Evolutionary conservation across 1,284 basidiomycete genomes (phyloP).

Genomic region (Meripilus lineatus): DNA sequence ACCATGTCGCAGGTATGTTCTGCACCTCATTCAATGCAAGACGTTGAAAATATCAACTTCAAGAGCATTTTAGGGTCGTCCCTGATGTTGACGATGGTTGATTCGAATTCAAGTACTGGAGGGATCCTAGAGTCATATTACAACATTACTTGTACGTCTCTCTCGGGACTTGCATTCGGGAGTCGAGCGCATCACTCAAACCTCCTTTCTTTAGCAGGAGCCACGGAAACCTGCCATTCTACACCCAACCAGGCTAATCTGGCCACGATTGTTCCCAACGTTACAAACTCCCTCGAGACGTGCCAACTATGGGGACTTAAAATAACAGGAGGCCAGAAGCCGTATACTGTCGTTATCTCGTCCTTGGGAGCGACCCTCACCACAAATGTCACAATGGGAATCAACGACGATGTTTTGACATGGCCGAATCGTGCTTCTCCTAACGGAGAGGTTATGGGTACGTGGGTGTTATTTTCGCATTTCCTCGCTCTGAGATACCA

Average conservation of each 20-base stretch:
- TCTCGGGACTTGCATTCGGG: not conserved
- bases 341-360: slow-evolving; percentile 42
- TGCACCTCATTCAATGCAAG: not conserved
- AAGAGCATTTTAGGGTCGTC: slow-evolving; percentile 30
- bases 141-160: slow-evolving; percentile 30
- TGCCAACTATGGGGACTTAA: slow-evolving; percentile 45
- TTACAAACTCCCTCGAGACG: slow-evolving; percentile 35
- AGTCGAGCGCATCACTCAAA: not conserved
- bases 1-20: slow-evolving; percentile 37
- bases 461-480: not conserved
- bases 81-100: slow-evolving; percentile 40
- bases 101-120: slow-evolving; percentile 38
- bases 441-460: slow-evolving; percentile 35
- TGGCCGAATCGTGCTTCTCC: slow-evolving; percentile 45
- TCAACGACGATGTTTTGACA: slow-evolving; percentile 37
- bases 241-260: slow-evolving; percentile 27
- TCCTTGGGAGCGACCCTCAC: slow-evolving; percentile 33
- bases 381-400: slow-evolving; percentile 40
- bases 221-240: slow-evolving; percentile 32
- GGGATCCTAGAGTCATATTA: slow-evolving; percentile 32
- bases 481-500: not conserved
- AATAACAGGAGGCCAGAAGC: slow-evolving; percentile 40
- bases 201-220: slow-evolving; percentile 25
- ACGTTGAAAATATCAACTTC: not conserved
- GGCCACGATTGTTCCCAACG: slow-evolving; percentile 38